Evolutionary conservation across 495 filamentous ascomycete species (phyloP).

Genomic region (Neurospora sp.): DNA sequence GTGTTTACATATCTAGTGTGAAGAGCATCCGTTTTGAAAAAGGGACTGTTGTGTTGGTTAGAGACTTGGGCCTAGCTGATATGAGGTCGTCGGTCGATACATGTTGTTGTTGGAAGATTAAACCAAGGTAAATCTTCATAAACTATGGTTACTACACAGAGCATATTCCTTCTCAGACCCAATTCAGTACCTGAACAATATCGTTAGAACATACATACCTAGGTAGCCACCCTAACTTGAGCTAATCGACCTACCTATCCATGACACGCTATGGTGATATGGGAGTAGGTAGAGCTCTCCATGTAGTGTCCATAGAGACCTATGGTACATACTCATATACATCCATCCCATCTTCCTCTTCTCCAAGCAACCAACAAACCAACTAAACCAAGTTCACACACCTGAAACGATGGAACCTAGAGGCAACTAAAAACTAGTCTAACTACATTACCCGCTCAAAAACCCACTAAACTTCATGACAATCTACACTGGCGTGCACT

Average conservation of each 20-base stretch:
- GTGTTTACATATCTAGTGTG: not conserved
- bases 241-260: no score
- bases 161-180: not conserved
- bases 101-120: not conserved
- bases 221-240: not conserved
- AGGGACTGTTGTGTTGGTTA: not conserved
- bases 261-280: no score
- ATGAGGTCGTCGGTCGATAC: not conserved
- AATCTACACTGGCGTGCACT: not conserved
- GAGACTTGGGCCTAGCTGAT: not conserved
- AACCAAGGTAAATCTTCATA: not conserved
- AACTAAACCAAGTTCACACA: not conserved
- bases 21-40: not conserved
- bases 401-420: not conserved
- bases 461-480: not conserved
- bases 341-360: not conserved
- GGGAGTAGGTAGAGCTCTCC: no score
- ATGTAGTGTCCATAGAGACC: no score
- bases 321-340: no score
- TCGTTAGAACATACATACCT: not conserved
- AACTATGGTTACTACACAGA: not conserved
- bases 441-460: not conserved
- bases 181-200: no score
- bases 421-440: not conserved
- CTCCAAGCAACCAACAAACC: not conserved